Base-by-base conservation (phyloP, 208 protist genomes). In the Trypanosomatidae sp. region DNA sequence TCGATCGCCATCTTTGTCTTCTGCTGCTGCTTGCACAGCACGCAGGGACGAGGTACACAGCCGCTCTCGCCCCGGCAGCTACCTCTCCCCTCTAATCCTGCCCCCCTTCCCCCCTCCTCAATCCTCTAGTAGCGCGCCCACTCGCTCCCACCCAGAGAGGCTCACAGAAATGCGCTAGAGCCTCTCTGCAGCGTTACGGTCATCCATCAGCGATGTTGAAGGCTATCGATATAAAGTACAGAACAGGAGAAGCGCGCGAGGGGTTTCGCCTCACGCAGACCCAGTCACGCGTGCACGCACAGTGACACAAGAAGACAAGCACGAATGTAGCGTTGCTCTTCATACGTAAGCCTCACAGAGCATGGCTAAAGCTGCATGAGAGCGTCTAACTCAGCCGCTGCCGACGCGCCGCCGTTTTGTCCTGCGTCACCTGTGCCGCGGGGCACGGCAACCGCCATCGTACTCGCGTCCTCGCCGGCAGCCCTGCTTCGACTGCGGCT, bases 341-440 rank as follows among this genome's bases (percentile, higher is more conserved):
- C 15, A 41, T 6, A 17, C 15, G 58, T 43, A 33, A 19, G 2
- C 39, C 9, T 44, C 58, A 47, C 22, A 46, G 25, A 68, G 8
- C 13, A 30, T 39, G 19, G 13, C 62, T 87, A 87, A 6, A 87
- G 75, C 46, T 87, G 58, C 64, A 83, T 59, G 10, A 87, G 70
- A 5, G 74, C 79, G 53, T 84, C 73, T 25, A 87, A 71, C 39
- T 84, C 79, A 50, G 62, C 66, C 9, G 39, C 60, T 30, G 58
- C 33, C 58, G 58, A 10, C 33, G 60, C 22, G 8, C 17, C 60
- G 15, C 36, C 33, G 60, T 17, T 44, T 3, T 41, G 36, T 17
- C 0, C 19, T 8, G 39, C 28, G 30, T 36, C 39, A 41, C 41
- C 49, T 22, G 43, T 66, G 41, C 30, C 46, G 73, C 22, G 15